Evolutionary conservation across 2,329 filamentous ascomycete species (phyloP).

Genomic region (Aureobasidium sp.): DNA sequence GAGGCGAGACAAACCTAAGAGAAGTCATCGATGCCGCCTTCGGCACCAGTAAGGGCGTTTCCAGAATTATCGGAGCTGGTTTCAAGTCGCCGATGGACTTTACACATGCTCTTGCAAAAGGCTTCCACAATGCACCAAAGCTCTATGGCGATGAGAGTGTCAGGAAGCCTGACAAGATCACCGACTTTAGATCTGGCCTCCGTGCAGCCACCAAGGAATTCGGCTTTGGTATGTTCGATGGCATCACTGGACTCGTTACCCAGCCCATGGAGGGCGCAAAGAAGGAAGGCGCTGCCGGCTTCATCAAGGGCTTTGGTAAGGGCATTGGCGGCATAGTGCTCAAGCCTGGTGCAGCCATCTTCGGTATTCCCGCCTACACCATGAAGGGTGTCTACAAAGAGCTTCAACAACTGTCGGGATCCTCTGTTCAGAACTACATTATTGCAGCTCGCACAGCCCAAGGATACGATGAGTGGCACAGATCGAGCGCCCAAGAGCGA

Average conservation of each 20-base stretch:
- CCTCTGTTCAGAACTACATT: constrained; percentile 69
- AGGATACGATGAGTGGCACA: constrained; percentile 58
- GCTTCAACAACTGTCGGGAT: constrained; percentile 59
- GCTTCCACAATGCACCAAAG: constrained; percentile 62
- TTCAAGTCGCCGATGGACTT: constrained; percentile 50
- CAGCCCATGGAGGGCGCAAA: constrained; percentile 59
- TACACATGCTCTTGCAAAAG: constrained; percentile 54
- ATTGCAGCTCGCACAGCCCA: constrained; percentile 68
- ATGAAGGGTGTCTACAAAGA: constrained; percentile 72
- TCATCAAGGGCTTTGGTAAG: constrained; percentile 71
- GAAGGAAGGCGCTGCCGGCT: constrained; percentile 54
- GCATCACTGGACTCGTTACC: constrained; percentile 65
- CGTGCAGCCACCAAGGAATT: constrained; percentile 47
- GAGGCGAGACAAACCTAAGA: background rate
- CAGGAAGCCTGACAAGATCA: constrained; percentile 53
- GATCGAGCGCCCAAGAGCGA: constrained; percentile 50
- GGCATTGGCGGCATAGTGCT: constrained; percentile 67
- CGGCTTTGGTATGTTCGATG: constrained; percentile 65
- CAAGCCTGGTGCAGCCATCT: constrained; percentile 55
- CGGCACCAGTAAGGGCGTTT: constrained; percentile 28
- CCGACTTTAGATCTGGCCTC: constrained; percentile 55
- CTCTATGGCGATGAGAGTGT: constrained; percentile 65
- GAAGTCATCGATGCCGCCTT: constrained; percentile 20
- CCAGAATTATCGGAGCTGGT: constrained; percentile 29
- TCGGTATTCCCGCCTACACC: constrained; percentile 58